Evolutionary conservation across 2,329 filamentous ascomycete species (phyloP).

Genomic region (Paraphaeosphaeria minitans): DNA sequence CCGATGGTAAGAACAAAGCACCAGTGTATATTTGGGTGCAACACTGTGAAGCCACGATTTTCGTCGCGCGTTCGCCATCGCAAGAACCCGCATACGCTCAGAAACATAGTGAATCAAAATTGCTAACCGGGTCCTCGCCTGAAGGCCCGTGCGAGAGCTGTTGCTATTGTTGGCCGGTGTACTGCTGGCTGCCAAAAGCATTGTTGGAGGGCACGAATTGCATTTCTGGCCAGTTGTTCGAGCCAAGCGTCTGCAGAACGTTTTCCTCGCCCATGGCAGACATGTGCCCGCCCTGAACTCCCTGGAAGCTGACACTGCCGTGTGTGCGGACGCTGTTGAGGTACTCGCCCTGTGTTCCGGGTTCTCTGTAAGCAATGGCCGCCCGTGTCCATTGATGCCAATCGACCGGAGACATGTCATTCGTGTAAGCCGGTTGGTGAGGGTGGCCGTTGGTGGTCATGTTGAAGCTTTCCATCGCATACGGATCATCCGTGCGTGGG

Average conservation of each 20-base stretch:
- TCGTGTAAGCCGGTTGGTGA: constrained; percentile 30
- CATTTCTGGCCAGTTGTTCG: constrained; percentile 37
- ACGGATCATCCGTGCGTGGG: constrained; percentile 28
- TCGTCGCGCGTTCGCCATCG: constrained; percentile 2
- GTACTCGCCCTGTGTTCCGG: constrained; percentile 37
- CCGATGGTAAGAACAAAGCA: not conserved
- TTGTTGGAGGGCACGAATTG: constrained; percentile 31
- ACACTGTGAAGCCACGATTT: not conserved
- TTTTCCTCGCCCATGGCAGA: constrained; percentile 30
- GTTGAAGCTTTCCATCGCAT: constrained; percentile 28
- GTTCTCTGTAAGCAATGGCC: constrained; percentile 38
- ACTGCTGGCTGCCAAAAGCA: constrained; percentile 25
- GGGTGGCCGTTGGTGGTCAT: constrained; percentile 19
- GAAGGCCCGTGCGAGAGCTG: not conserved
- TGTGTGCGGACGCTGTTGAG: constrained; percentile 49
- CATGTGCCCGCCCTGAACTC: constrained; percentile 24
- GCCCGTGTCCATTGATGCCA: constrained; percentile 46
- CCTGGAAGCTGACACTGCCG: constrained; percentile 22
- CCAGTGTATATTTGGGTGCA: not conserved
- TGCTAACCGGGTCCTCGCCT: not conserved
- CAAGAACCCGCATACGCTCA: not conserved
- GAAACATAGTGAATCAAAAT: not conserved
- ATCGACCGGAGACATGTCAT: constrained; percentile 33
- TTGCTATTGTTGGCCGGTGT: constrained; percentile 3
- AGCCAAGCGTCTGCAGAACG: constrained; percentile 26